Conservation (phyloP, 371 early-diverging fungal genomes). For the Smittium mucronatum region DNA sequence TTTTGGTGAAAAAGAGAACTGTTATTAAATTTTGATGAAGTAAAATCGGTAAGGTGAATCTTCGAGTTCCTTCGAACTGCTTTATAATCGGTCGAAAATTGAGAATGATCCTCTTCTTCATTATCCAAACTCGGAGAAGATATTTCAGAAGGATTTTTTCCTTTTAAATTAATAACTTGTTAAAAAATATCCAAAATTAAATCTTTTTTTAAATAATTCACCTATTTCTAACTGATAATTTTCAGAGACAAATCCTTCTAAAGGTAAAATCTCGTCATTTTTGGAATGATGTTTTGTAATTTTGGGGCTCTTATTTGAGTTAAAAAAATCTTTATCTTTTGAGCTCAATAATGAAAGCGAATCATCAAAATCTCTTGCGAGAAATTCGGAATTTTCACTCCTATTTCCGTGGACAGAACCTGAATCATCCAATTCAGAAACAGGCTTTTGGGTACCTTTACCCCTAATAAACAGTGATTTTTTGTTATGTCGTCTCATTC, state of each 20-base stretch:
- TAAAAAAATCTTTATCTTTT: background rate
- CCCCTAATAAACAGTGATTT: background rate
- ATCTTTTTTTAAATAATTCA: too few species aligned
- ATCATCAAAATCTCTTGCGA: too few species aligned
- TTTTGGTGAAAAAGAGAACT: too few species aligned
- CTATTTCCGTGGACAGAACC: too few species aligned
- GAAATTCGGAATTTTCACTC: too few species aligned
- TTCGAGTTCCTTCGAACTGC: background rate
- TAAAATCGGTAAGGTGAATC: background rate
- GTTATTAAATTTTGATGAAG: background rate
- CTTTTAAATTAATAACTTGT: too few species aligned
- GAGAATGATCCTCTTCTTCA: background rate
- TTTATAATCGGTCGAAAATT: background rate
- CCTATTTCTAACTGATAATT: too few species aligned
- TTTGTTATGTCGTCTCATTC: background rate
- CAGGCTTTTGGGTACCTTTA: background rate
- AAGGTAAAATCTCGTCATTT: background rate
- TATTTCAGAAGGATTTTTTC: background rate
- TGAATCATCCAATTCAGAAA: too few species aligned
- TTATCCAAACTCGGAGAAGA: background rate
- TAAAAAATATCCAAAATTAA: too few species aligned
- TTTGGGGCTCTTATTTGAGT: background rate
- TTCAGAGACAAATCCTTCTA: too few species aligned
- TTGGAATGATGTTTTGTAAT: background rate
- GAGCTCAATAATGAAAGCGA: too few species aligned